phyloP scores from a whole-genome alignment of 768 basidiomycete species.

The Hortiboletus campestris region DNA sequence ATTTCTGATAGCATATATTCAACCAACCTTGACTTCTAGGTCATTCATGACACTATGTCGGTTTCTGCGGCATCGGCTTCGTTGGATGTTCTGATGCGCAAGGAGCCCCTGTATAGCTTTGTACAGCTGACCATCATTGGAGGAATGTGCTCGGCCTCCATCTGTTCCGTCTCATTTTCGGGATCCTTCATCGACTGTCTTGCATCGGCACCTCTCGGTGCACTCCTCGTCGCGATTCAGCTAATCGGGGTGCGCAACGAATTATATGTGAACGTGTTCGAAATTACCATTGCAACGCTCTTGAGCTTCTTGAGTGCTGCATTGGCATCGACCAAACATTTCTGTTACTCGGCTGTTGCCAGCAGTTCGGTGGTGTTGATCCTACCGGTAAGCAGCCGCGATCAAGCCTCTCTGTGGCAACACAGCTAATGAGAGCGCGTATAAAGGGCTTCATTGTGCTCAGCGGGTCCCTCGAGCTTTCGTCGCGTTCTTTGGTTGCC shows the following conservation, averaged over 20 bases:
- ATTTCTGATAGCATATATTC: not conserved
- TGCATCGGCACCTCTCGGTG: slow-evolving; percentile 71
- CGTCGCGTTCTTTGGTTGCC: slow-evolving; percentile 77
- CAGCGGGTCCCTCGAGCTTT: slow-evolving; percentile 72
- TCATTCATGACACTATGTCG: slow-evolving; percentile 79
- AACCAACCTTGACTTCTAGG: slow-evolving; percentile 36
- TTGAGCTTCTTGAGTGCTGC: slow-evolving; percentile 79
- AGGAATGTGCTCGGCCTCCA: slow-evolving; percentile 72
- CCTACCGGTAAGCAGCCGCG: slow-evolving; percentile 52
- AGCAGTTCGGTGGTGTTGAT: slow-evolving; percentile 79
- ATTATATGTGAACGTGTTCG: slow-evolving; percentile 78
- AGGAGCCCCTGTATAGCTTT: slow-evolving; percentile 57
- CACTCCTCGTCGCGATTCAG: slow-evolving; percentile 70
- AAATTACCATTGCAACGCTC: slow-evolving; percentile 77
- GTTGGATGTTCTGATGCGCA: slow-evolving; percentile 73
- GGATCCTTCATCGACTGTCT: slow-evolving; percentile 79
- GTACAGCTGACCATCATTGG: slow-evolving; percentile 69
- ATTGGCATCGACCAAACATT: slow-evolving; percentile 59
- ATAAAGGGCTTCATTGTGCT: slow-evolving; percentile 63
- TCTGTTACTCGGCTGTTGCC: slow-evolving; percentile 82
- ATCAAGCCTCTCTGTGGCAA: not conserved
- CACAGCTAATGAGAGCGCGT: not conserved
- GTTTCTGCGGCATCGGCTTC: slow-evolving; percentile 69
- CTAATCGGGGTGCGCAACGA: slow-evolving; percentile 71
- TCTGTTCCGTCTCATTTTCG: slow-evolving; percentile 68